These are phyloP conservation scores for Kluyveromyces marxianus DNA, from an alignment of 1,139 yeast genomes.

Conservation along the genomic window DNA sequence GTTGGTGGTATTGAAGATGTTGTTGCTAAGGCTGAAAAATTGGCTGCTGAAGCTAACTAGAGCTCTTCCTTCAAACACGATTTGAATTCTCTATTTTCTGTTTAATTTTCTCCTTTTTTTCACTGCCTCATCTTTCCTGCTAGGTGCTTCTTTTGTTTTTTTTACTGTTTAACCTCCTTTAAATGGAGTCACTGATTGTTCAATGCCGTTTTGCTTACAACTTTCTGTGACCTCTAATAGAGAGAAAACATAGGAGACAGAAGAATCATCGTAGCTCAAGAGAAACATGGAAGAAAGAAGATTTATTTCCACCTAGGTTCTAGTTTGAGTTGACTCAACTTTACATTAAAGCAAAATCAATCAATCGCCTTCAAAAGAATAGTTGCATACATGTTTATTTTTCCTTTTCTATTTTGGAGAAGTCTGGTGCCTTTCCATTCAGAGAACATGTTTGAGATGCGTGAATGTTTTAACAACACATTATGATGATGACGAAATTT, in stretches of 20 bases:
- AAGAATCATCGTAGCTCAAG: too few relatives aligned
- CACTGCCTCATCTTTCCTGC: neutral
- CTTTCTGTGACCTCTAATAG: too few relatives aligned
- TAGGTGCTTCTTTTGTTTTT: too few relatives aligned
- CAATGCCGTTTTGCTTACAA: too few relatives aligned
- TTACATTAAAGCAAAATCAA: neutral
- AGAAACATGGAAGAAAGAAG: too few relatives aligned
- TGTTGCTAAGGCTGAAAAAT: constrained; percentile 95
- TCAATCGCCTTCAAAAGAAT: neutral
- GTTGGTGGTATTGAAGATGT: constrained; percentile 99
- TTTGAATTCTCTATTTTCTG: neutral
- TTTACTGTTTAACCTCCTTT: neutral
- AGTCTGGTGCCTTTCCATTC: neutral
- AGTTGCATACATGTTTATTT: neutral
- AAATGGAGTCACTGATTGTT: neutral
- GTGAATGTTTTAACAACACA: constrained; percentile 4
- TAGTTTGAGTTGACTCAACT: too few relatives aligned
- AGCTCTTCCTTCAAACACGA: neutral
- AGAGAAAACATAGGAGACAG: neutral
- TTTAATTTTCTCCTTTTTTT: neutral
- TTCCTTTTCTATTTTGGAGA: neutral
- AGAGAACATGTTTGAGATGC: constrained; percentile 1
- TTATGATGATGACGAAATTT: constrained; percentile 7
- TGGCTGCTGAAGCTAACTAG: constrained; percentile 89
- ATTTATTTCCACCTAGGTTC: too few relatives aligned